These are phyloP conservation scores for Akanthomyces uredinophilus DNA, from an alignment of 2,329 filamentous ascomycete genomes.

Conservation along the genomic window DNA sequence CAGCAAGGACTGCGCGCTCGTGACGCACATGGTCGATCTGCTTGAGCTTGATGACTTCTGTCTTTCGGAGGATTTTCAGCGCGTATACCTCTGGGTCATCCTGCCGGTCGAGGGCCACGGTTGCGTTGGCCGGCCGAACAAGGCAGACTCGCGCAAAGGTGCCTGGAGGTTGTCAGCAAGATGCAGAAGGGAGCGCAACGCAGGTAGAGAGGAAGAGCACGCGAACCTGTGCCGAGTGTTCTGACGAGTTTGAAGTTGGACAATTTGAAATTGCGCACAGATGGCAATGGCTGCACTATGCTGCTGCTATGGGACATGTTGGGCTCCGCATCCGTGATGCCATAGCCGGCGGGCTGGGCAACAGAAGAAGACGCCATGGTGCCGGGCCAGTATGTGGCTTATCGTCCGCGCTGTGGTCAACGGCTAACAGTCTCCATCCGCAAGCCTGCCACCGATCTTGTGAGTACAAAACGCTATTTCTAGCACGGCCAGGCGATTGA, in stretches of 20 bases:
- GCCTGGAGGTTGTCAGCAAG: conserved; percentile 37
- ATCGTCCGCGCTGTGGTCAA: background rate
- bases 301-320: background rate
- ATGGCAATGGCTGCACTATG: conserved; percentile 20
- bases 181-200: background rate
- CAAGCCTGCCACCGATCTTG: background rate
- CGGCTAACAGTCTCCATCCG: background rate
- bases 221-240: conserved; percentile 67
- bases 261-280: conserved; percentile 28
- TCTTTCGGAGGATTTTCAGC: conserved; percentile 72
- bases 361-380: conserved; percentile 11
- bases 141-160: conserved; percentile 82
- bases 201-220: conserved; percentile 20
- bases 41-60: conserved; percentile 73
- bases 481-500: conserved; percentile 5
- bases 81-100: conserved; percentile 58
- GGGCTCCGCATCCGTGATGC: background rate
- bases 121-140: conserved; percentile 56
- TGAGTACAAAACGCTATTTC: background rate
- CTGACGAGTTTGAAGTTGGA: conserved; percentile 67
- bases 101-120: conserved; percentile 30
- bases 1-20: conserved; percentile 71
- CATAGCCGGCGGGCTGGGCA: conserved; percentile 5
- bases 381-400: background rate
- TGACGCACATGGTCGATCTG: conserved; percentile 83